Base-by-base conservation (phyloP, 495 filamentous ascomycete species). In the Aspergillus wentii region DNA sequence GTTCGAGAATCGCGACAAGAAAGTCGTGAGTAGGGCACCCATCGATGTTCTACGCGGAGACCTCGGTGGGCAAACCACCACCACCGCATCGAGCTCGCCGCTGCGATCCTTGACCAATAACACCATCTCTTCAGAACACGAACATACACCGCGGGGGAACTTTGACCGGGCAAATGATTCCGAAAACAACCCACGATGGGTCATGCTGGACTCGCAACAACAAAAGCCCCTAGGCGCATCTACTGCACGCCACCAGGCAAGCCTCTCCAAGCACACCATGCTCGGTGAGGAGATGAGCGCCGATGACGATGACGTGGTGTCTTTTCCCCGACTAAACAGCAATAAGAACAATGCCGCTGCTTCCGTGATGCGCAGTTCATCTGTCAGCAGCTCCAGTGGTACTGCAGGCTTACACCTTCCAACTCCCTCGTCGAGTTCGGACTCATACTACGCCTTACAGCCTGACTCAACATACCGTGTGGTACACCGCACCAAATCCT, bases 231-330 rank as follows among this genome's bases (percentile, higher is more conserved):
- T 48, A 10, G 54, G 49, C 10, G 36, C 48, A 9, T 40, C 59
- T 19, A 35, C 51, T 9, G 38, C 41, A 18, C 55, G 53, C 14
- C 54, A 51, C 11, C 56, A 52, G 14, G 48, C 52, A 29, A 57
- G 49, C 16, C 49, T 46, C 29, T 54, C 67, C 30, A 75, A 71
- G 21, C 80, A 76, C 44, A 77, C 74, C 17, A 65, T 72, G 30
- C 70, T 79, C 32, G 70, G 72, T 26, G 85, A 85, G 46, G 80
- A 79, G 30, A 76, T 74, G 10, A 88, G 83, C 6, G 89, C 85
- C 7, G 85, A 90, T 49, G 86, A 91, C 41, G 86, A 94, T 34
- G 87, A 94, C 32, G 59, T 74, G 7, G 58, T 85, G 8, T 74
- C 75, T 40, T 79, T 84, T 40, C 64, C 72, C 13, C 63, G 53